A percentile compares a stretch with the other conserved stretches of the same genome.
Evolutionary conservation across 23 red algal species (phyloP).

Genomic region (Cyanidiococcus yangmingshanensis): DNA sequence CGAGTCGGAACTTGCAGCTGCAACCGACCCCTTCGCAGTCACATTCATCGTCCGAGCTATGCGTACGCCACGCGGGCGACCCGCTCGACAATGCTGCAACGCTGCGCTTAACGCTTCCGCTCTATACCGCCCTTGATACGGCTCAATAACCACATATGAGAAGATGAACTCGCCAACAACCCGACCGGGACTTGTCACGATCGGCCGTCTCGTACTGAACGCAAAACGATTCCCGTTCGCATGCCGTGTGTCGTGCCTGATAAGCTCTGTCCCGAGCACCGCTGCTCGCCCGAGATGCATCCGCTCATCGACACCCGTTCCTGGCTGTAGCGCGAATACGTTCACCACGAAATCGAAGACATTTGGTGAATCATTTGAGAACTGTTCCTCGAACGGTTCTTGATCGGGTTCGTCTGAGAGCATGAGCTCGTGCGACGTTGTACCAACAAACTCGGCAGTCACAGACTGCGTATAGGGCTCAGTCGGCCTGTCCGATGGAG

Average conservation of each 20-base stretch:
- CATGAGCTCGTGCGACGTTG: too few species aligned
- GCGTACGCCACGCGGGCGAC: too few species aligned
- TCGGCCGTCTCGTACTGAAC: background rate
- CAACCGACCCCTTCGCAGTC: too few species aligned
- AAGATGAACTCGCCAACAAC: slow-evolving; percentile 9
- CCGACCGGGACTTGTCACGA: background rate
- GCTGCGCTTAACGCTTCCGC: background rate
- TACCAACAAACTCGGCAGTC: background rate
- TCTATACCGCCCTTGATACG: background rate
- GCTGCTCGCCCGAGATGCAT: background rate
- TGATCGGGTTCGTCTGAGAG: background rate
- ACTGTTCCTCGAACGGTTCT: background rate
- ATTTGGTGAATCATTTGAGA: background rate
- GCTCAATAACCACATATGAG: slow-evolving; percentile 4
- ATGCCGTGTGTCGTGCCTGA: background rate
- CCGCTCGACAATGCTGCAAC: too few species aligned
- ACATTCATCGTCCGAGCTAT: too few species aligned
- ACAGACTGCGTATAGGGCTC: background rate
- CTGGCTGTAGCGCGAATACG: background rate
- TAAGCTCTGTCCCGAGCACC: slow-evolving; percentile 1
- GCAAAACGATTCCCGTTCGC: background rate
- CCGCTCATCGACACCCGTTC: background rate
- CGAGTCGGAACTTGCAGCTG: too few species aligned
- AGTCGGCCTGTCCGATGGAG: background rate
- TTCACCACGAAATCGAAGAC: slow-evolving; percentile 1